A percentile compares a stretch with the other conserved stretches of the same genome.
Conservation (phyloP, 768 basidiomycete genomes). For the Xanthoconium stramineum region DNA sequence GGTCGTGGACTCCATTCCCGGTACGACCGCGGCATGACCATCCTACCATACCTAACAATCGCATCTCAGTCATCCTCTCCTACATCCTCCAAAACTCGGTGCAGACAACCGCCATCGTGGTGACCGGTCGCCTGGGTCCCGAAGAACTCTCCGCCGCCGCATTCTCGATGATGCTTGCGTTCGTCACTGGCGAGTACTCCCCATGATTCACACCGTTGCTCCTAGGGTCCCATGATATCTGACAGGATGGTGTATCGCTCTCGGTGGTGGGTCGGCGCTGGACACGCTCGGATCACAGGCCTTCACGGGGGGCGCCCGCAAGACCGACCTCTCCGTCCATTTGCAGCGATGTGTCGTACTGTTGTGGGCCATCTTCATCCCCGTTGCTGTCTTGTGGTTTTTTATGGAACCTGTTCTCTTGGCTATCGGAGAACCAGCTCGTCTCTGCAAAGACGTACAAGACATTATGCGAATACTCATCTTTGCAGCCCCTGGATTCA, state of each 20-base stretch:
- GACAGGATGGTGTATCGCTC: slow-evolving; percentile 72
- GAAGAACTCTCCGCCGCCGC: slow-evolving; percentile 69
- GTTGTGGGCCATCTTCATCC: slow-evolving; percentile 62
- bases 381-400: slow-evolving; percentile 60
- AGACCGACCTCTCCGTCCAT: slow-evolving; percentile 68
- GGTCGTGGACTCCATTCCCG: slow-evolving; percentile 56
- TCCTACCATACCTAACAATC: background rate
- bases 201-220: slow-evolving; percentile 17
- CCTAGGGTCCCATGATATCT: slow-evolving; percentile 51
- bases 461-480: slow-evolving; percentile 61
- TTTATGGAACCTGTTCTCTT: slow-evolving; percentile 62
- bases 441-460: slow-evolving; percentile 60
- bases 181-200: slow-evolving; percentile 67
- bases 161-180: slow-evolving; percentile 74
- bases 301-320: slow-evolving; percentile 58
- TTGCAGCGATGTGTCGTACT: slow-evolving; percentile 67
- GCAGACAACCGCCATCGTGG: slow-evolving; percentile 60
- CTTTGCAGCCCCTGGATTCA: slow-evolving; percentile 66
- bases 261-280: slow-evolving; percentile 75
- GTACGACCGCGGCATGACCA: slow-evolving; percentile 29
- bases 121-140: slow-evolving; percentile 66
- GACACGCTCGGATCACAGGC: slow-evolving; percentile 79
- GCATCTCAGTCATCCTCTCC: slow-evolving; percentile 54
- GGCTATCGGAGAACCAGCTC: slow-evolving; percentile 56
- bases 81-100: slow-evolving; percentile 74